Evolutionary conservation across 2,329 filamentous ascomycete species (phyloP).

Genomic region (Mycocentrospora acerina): DNA sequence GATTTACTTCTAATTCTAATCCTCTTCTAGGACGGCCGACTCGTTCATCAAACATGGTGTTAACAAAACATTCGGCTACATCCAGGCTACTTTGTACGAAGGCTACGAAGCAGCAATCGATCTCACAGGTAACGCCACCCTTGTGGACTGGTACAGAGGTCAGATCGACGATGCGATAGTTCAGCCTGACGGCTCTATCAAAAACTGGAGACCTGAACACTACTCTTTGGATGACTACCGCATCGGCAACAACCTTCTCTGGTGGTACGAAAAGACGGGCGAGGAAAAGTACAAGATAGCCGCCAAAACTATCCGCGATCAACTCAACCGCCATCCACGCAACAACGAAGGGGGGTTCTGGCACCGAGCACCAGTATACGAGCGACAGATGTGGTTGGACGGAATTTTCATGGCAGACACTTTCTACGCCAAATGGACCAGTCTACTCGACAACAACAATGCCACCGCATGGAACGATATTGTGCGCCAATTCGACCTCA

Average conservation of each 20-base stretch:
- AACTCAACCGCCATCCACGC: slow-evolving; percentile 50
- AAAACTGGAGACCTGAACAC: slow-evolving; percentile 45
- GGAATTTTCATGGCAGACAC: slow-evolving; percentile 45
- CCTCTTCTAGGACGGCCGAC: slow-evolving; percentile 6
- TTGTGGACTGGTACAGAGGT: slow-evolving; percentile 45
- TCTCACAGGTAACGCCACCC: slow-evolving; percentile 44
- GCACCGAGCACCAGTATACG: slow-evolving; percentile 49
- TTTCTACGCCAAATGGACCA: slow-evolving; percentile 33
- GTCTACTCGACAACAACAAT: slow-evolving; percentile 29
- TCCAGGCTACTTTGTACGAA: slow-evolving; percentile 36
- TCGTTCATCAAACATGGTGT: slow-evolving; percentile 4
- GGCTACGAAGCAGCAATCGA: slow-evolving; percentile 48
- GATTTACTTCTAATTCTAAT: too few species aligned
- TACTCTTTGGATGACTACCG: slow-evolving; percentile 52
- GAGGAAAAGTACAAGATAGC: slow-evolving; percentile 50
- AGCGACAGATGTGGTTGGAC: slow-evolving; percentile 57
- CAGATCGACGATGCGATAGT: slow-evolving; percentile 49
- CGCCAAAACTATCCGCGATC: slow-evolving; percentile 45
- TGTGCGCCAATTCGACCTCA: slow-evolving; percentile 20
- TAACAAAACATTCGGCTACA: slow-evolving; percentile 5
- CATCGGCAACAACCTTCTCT: slow-evolving; percentile 52
- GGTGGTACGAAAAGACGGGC: slow-evolving; percentile 36
- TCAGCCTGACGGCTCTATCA: slow-evolving; percentile 45
- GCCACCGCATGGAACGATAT: slow-evolving; percentile 43
- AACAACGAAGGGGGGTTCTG: slow-evolving; percentile 54